Base-by-base conservation (phyloP, 441 rosid genomes). In the Sinapis alba region DNA sequence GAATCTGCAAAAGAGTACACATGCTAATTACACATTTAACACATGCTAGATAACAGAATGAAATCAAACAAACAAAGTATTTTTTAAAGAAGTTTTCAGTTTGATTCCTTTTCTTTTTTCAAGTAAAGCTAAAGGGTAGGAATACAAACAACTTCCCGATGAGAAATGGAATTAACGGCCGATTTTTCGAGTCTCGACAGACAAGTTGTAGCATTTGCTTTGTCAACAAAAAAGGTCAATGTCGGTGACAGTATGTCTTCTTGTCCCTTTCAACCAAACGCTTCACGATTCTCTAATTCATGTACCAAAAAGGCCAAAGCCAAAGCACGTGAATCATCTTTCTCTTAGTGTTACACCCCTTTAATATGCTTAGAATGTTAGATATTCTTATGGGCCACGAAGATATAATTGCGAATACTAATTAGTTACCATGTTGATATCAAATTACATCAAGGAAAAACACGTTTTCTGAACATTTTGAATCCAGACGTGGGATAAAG, bases 201-300 rank as follows among this genome's bases (percentile, higher is more conserved):
- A 36, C 66, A 62, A 34, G 27, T 62, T 62, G 66, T 36, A 27
- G 68, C 68, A 13, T 72, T 64, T 63, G 43, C 54, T 63, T 72
- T 72, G 76, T 54, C 12, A 61, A 18, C 70, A 54, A 54, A 64
- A 47, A 72, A 63, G 70, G 70, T 72, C 70, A 72, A 54, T 36
- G 76, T 63, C 70, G 70, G 76, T 64, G 75, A 21, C 53, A 62
- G 27, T 43, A 59, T 72, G 57, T 64, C 15, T 30, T 32, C 19
- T 59, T 59, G 73, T 68, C 73, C 45, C 30, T 68, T 75, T 68
- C 45, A 60, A 34, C 53, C 21, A 9, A 51, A 67, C 21, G 73
- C 41, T 28, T 12, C 15, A 73, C 66, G 77, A 57, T 57, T 56
- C 53, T 11, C 24, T 23, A 6, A 34, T 63, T 36, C 58, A 56